Conservation (phyloP, 768 basidiomycete species). For the Boletus reticuloceps region DNA sequence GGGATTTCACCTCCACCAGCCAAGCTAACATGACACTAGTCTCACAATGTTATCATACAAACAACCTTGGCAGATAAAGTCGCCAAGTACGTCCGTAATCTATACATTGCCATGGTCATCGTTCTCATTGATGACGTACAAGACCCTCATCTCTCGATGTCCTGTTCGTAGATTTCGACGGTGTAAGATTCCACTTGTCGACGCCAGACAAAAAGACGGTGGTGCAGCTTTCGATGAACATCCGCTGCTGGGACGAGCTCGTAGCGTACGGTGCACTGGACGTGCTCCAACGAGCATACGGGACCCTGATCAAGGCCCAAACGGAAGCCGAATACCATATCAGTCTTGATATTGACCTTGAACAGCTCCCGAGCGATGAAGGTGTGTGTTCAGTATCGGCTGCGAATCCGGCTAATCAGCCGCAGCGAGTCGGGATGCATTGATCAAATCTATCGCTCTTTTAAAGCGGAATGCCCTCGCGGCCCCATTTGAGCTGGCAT, state of each 20-base stretch:
- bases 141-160: conserved; percentile 93
- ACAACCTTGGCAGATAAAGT: conserved; percentile 85
- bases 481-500: conserved; percentile 91
- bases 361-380: conserved; percentile 74
- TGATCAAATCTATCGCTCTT: conserved; percentile 79
- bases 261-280: conserved; percentile 82
- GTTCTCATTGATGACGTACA: conserved; percentile 18
- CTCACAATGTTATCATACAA: conserved; percentile 92
- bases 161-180: conserved; percentile 97
- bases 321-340: conserved; percentile 89
- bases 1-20: background rate
- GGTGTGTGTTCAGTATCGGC: conserved; percentile 47
- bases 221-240: conserved; percentile 91
- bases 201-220: conserved; percentile 82
- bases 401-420: conserved; percentile 6
- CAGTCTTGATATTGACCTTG: conserved; percentile 83
- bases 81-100: conserved; percentile 56
- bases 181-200: conserved; percentile 90
- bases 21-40: conserved; percentile 41
- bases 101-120: conserved; percentile 2
- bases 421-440: conserved; percentile 73
- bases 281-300: conserved; percentile 81
- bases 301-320: conserved; percentile 58
- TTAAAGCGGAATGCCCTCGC: conserved; percentile 93
- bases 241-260: conserved; percentile 96